Conservation (phyloP, 2,329 filamentous ascomycete genomes). For the Epichloe scottii region DNA sequence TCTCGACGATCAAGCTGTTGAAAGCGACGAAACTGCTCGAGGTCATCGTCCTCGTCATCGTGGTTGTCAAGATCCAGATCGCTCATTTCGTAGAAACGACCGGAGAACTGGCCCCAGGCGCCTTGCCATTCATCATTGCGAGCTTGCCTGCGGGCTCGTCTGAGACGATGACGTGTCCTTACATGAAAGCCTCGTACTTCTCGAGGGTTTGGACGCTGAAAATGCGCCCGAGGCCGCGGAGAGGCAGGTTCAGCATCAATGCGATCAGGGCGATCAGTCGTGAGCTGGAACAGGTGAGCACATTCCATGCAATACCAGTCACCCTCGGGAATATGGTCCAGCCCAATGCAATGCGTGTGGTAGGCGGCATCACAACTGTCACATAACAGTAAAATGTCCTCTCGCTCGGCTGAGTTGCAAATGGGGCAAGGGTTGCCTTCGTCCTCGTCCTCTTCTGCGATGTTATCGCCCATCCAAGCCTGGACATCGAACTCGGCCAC, state of each 20-base stretch:
- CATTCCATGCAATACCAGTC: conserved; percentile 91
- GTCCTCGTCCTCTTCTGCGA: conserved; percentile 56
- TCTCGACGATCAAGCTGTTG: conserved; percentile 45
- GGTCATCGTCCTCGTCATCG: conserved; percentile 57
- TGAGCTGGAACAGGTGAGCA: conserved; percentile 33
- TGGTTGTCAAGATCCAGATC: conserved; percentile 29
- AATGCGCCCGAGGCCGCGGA: conserved; percentile 15
- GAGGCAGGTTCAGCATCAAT: conserved; percentile 23
- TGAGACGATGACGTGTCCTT: conserved; percentile 45
- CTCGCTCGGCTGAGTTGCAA: conserved; percentile 68
- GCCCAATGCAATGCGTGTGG: conserved; percentile 82
- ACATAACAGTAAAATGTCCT: conserved; percentile 78
- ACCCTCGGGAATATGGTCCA: conserved; percentile 62
- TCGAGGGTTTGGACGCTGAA: conserved; percentile 20
- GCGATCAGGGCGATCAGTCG: conserved; percentile 16
- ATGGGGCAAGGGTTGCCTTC: conserved; percentile 64
- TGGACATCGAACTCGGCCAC: conserved; percentile 79
- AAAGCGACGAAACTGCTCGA: conserved; percentile 40
- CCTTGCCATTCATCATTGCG: conserved; percentile 81
- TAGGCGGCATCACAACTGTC: conserved; percentile 83
- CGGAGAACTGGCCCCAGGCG: conserved; percentile 59
- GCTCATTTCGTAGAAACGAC: conserved; percentile 46
- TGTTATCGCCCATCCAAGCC: conserved; percentile 56
- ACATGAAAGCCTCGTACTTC: conserved; percentile 24
- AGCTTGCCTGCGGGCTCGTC: conserved; percentile 44